Percentiles rank a stretch among this genome's conserved stretches.
phyloP scores from a whole-genome alignment of 371 early-diverging fungal species.

The Lichtheimia corymbifera region DNA sequence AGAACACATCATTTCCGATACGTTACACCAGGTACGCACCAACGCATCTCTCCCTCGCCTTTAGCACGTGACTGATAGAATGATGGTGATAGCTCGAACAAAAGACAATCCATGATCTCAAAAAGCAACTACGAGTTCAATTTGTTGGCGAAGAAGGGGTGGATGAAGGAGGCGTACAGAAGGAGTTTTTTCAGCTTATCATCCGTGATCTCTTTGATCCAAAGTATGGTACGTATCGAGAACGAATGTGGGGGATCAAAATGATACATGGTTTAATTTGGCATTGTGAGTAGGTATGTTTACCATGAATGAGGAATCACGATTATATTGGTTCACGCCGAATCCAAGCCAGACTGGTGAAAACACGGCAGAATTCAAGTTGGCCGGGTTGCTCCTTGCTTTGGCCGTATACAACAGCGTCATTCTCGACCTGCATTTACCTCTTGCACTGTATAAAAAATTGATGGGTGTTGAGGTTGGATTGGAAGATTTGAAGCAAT shows the following conservation, averaged over 20 bases:
- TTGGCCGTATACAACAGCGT: constrained; percentile 92
- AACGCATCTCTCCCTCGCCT: neutral
- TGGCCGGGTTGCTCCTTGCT: constrained; percentile 92
- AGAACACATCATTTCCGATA: constrained; percentile 75
- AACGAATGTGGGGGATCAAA: no score
- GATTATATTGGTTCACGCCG: constrained; percentile 86
- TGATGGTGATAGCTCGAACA: constrained; percentile 58
- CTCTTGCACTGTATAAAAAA: constrained; percentile 84
- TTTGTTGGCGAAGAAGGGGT: constrained; percentile 89
- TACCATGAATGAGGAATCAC: constrained; percentile 78
- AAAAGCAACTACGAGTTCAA: constrained; percentile 85
- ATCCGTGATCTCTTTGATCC: constrained; percentile 91
- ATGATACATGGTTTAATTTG: no score
- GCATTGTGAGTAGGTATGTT: constrained; percentile 66
- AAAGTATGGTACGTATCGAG: constrained; percentile 69
- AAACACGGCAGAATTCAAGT: constrained; percentile 63
- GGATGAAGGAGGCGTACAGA: constrained; percentile 94
- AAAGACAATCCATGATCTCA: constrained; percentile 81
- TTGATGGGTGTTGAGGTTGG: constrained; percentile 62
- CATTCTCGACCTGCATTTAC: constrained; percentile 89
- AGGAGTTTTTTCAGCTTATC: constrained; percentile 93
- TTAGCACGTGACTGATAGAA: neutral
- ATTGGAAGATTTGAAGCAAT: constrained; percentile 57
- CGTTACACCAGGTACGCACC: constrained; percentile 62
- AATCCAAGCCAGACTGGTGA: constrained; percentile 62